Conservation (phyloP, 345 rosid species). For the Rhodomyrtus tomentosa region DNA sequence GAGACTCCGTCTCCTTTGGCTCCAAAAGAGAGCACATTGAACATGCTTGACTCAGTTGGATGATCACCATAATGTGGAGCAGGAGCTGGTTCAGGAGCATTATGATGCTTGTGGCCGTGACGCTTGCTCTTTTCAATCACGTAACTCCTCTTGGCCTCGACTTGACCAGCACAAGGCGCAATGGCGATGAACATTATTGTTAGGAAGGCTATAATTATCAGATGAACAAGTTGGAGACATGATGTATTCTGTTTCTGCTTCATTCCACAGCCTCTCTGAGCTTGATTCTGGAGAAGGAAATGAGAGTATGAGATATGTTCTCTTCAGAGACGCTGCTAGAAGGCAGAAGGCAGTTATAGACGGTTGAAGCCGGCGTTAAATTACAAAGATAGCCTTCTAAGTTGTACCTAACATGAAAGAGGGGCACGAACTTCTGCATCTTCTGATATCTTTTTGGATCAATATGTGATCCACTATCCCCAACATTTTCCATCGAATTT, state of each 20-base stretch:
- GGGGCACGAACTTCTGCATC: not conserved
- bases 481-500: not conserved
- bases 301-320: not conserved
- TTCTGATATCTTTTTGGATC: not conserved
- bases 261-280: conserved; percentile 2
- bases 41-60: conserved; percentile 8
- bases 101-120: conserved; percentile 4
- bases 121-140: conserved; percentile 14
- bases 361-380: conserved; percentile 12
- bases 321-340: not conserved
- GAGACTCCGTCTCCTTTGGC: conserved; percentile 46
- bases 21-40: conserved; percentile 40
- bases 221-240: conserved; percentile 4
- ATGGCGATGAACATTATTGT: not conserved
- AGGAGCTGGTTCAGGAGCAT: conserved; percentile 21
- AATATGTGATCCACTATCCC: not conserved
- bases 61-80: conserved; percentile 7
- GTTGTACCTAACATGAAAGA: not conserved
- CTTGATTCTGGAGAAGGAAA: not conserved
- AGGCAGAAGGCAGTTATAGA: conserved; percentile 17
- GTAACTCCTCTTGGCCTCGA: conserved; percentile 34
- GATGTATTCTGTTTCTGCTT: conserved; percentile 10
- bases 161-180: conserved; percentile 10
- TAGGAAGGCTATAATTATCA: conserved; percentile 3
- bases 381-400: not conserved